Base-by-base conservation (phyloP, 1,284 basidiomycete genomes). In the Earliella scabrosa region DNA sequence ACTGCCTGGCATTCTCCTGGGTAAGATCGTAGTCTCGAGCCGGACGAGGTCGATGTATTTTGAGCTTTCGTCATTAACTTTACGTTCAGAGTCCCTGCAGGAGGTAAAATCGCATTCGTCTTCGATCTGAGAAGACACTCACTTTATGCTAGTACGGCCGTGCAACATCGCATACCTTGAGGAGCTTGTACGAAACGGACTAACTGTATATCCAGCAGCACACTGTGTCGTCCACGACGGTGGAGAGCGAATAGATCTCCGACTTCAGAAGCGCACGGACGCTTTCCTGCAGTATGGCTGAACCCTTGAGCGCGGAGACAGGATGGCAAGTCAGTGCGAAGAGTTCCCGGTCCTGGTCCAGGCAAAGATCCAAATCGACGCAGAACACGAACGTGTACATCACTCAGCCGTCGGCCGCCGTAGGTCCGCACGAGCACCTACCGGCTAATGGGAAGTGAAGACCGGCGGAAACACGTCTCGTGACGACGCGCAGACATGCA, bases 31-130 rank as follows among this genome's bases (percentile, higher is more conserved):
- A 98, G 99, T 73, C 73, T 99, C 60, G 91, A 97, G 69, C 77
- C 99, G 62, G 97, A 99, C 68, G 91, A 99, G 71, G 97, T 99
- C 63, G 97, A 97, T 54, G 97, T 99, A 3, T 97, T 97, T n/a
- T 87, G 82, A 67, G 95, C 88, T 67, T 98, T 99, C 56, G 97
- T 96, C 3, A 95, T 98, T 88, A 99, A 97, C 66, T 75, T 99
- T 74, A 99, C 97, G 2, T 99, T 90, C n/a, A n/a, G n/a, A n/a
- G n/a, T n/a, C 74, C 97, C 97, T 1, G 97, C 99, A 74, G 85
- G 97, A 80, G 93, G 93, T 93, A 63, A 58, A 81, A 72, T 14
- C 16, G 45, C 34, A 27, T 46, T 27, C 24, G n/a, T 4, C 4
- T n/a, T 24, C 20, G 27, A 14, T 26, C 18, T 13, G 26, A 7